Evolutionary conservation across 2,329 filamentous ascomycete species (phyloP).

Genomic region (Eutypa lata): DNA sequence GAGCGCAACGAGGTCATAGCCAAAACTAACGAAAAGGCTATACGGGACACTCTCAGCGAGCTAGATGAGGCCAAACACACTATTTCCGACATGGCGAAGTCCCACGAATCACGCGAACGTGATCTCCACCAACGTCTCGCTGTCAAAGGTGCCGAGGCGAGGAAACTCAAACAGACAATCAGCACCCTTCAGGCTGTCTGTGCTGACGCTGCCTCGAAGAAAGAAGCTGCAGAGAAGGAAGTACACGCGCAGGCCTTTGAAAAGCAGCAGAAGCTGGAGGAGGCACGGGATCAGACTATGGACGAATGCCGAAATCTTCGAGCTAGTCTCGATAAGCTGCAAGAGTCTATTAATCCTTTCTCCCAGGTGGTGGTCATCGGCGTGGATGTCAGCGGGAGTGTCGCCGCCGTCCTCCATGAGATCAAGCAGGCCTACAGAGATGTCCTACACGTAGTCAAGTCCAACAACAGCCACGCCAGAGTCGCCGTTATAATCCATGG

Average conservation of each 20-base stretch:
- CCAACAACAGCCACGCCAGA: slow-evolving; percentile 4
- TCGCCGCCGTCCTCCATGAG: not conserved
- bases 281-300: slow-evolving; percentile 1
- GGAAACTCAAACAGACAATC: slow-evolving; percentile 1
- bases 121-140: slow-evolving; percentile 4
- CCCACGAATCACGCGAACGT: not conserved
- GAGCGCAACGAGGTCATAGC: not conserved
- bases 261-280: not conserved
- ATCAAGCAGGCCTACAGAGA: slow-evolving; percentile 10
- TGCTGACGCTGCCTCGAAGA: slow-evolving; percentile 3
- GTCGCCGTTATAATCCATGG: slow-evolving; percentile 10
- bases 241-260: not conserved
- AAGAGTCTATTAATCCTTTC: slow-evolving; percentile 6
- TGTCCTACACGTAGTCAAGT: slow-evolving; percentile 6
- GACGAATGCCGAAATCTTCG: slow-evolving; percentile 2
- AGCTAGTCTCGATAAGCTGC: slow-evolving; percentile 4
- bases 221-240: slow-evolving; percentile 2
- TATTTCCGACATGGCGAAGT: not conserved
- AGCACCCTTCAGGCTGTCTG: not conserved
- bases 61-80: not conserved
- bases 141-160: not conserved
- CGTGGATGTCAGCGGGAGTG: slow-evolving; percentile 9
- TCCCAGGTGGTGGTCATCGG: slow-evolving; percentile 6
- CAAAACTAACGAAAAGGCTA: not conserved
- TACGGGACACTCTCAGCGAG: not conserved